Percentiles rank a stretch among this genome's conserved stretches.
Evolutionary conservation across 1,284 basidiomycete genomes (phyloP).

Genomic region (Pterula multifida): DNA sequence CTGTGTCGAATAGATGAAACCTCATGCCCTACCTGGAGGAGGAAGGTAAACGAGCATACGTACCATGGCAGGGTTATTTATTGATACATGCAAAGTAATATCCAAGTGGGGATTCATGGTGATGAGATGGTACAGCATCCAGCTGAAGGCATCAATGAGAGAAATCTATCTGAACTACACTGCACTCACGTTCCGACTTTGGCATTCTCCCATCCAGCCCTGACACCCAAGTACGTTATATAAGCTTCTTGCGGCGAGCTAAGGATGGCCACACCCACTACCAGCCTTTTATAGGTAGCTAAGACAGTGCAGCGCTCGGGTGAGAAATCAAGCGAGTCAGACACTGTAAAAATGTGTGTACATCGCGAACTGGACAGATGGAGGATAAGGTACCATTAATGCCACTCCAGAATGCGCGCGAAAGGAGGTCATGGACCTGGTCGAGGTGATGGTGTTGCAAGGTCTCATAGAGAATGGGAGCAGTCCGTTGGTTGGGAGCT

Average conservation of each 20-base stretch:
- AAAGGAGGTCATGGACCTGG: slow-evolving; percentile 59
- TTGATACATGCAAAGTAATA: slow-evolving; percentile 69
- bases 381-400: slow-evolving; percentile 46
- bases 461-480: slow-evolving; percentile 52
- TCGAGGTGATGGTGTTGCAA: slow-evolving; percentile 46
- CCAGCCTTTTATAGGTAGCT: slow-evolving; percentile 55
- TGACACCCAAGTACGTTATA: slow-evolving; percentile 67
- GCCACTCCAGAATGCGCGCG: slow-evolving; percentile 58
- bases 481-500: slow-evolving; percentile 23
- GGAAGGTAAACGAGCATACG: neutral
- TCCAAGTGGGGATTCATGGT: slow-evolving; percentile 57
- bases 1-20: slow-evolving; percentile 26
- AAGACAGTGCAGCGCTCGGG: slow-evolving; percentile 63
- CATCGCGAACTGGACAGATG: neutral
- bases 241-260: slow-evolving; percentile 72
- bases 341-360: slow-evolving; percentile 4
- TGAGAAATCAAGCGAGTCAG: slow-evolving; percentile 48
- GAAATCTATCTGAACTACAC: neutral
- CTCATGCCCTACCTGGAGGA: slow-evolving; percentile 6
- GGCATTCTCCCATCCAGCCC: slow-evolving; percentile 64
- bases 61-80: slow-evolving; percentile 71
- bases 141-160: slow-evolving; percentile 18
- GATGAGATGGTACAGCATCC: slow-evolving; percentile 67
- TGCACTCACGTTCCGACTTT: slow-evolving; percentile 57
- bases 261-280: slow-evolving; percentile 63